Conservation (phyloP, 352 stramenopile genomes). For the Halophytophthora batemanensis region DNA sequence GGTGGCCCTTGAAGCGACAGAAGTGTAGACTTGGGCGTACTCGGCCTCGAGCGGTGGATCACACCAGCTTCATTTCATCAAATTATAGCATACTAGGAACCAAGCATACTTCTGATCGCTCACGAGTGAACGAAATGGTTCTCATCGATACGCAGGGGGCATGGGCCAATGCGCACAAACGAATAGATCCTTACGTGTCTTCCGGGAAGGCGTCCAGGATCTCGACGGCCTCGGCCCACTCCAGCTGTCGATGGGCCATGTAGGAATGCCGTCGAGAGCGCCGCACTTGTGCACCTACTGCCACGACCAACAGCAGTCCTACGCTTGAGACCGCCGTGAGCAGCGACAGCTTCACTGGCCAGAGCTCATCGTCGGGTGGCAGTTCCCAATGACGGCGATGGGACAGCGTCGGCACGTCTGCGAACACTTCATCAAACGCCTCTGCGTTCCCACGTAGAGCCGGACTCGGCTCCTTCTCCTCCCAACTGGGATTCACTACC, state of each 20-base stretch:
- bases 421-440: constrained; percentile 8
- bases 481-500: no score
- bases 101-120: no score
- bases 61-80: no score
- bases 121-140: no score
- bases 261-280: constrained; percentile 12
- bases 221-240: constrained; percentile 26
- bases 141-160: background rate
- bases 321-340: constrained; percentile 22
- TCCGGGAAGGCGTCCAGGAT: constrained; percentile 28
- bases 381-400: constrained; percentile 16
- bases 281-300: constrained; percentile 19
- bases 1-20: no score
- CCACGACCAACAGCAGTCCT: constrained; percentile 21
- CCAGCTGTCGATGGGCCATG: constrained; percentile 19
- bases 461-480: background rate
- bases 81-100: no score
- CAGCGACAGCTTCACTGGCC: constrained; percentile 28
- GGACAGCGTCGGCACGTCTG: constrained; percentile 12
- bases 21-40: no score
- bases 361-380: constrained; percentile 14
- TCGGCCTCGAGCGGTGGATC: no score
- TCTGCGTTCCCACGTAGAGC: constrained; percentile 14
- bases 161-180: background rate
- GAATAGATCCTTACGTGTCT: constrained; percentile 10